Base-by-base conservation (phyloP, 208 protist genomes). In the Crithidia fasciculata region DNA sequence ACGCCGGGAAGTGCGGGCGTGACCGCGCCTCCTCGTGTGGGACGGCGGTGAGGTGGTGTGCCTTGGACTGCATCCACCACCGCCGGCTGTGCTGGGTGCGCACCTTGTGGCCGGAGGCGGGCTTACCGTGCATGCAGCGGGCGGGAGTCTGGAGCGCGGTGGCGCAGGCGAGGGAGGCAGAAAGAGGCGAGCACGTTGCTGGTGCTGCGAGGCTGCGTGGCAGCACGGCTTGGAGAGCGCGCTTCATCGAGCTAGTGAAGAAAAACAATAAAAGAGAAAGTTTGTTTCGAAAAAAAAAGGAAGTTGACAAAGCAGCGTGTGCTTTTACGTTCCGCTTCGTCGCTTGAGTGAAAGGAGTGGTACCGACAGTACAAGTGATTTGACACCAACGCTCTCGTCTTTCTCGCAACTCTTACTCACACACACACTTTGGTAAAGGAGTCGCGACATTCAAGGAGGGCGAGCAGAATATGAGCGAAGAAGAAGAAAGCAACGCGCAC, bases 51-150 rank as follows among this genome's bases (percentile, higher is more conserved):
- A 97, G 84, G 69, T 94, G 90, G 50, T 84, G 84, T n/a, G 92
- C 88, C 85, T 97, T 97, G 45, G 90, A 93, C 79, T 97, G 90
- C 76, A 87, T 84, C 87, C 88, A 97, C 90, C 92, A 97, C 8
- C 87, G 92, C 2, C 84, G 79, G 63, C 85, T 94, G 84, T 97
- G 92, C 65, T 97, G 90, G 5, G 90, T 95, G 75, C 92, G 90
- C 16, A 95, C 89, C 70, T 97, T 97, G 81, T 97, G 90, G 7
- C 83, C 82, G 13, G 84, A 82, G n/a, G 92, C 85, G 5, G 89
- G 89, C 72, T 97, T 97, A n/a, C 89, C 93, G 72, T 97, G 89
- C 84, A 94, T 86, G 39, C 37, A 67, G 44, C 88, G 81, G n/a
- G 44, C 9, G 5, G 75, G 55, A 5, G 70, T 75, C 19, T 28